These are phyloP conservation scores for Rubus idaeus DNA, from an alignment of 306 rosid genomes.

Conservation along the genomic window DNA sequence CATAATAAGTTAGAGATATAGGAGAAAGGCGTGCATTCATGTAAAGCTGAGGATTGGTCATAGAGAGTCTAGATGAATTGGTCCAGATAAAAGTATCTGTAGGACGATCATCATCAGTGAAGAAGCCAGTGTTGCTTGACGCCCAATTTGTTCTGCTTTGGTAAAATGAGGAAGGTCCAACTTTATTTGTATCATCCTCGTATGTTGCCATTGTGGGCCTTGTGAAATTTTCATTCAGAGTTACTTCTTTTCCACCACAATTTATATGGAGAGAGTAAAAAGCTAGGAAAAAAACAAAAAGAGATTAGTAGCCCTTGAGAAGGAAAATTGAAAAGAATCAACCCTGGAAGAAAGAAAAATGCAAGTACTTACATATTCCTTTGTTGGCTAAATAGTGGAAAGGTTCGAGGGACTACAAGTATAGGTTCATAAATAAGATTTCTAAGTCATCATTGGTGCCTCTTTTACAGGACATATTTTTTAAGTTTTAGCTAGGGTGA, in stretches of 20 bases:
- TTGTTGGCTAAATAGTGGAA: neutral
- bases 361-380: neutral
- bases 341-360: neutral
- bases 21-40: conserved; percentile 66
- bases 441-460: no score
- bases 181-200: conserved; percentile 36
- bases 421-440: no score
- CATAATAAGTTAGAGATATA: conserved; percentile 49
- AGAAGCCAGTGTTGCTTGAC: conserved; percentile 52
- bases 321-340: neutral
- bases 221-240: neutral
- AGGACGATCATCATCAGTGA: conserved; percentile 23
- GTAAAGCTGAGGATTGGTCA: conserved; percentile 42
- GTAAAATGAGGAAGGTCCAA: conserved; percentile 34
- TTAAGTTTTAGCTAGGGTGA: no score
- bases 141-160: conserved; percentile 44
- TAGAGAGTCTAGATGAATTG: conserved; percentile 32
- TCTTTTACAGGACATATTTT: no score
- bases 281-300: conserved; percentile 25
- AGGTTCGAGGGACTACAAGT: no score
- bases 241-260: conserved; percentile 51
- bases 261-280: conserved; percentile 55
- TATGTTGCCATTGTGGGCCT: conserved; percentile 6
- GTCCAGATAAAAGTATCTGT: conserved; percentile 13
- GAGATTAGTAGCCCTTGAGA: conserved; percentile 3